Evolutionary conservation across 2,329 filamentous ascomycete genomes (phyloP).

Genomic region (Lasiodiplodia theobromae): DNA sequence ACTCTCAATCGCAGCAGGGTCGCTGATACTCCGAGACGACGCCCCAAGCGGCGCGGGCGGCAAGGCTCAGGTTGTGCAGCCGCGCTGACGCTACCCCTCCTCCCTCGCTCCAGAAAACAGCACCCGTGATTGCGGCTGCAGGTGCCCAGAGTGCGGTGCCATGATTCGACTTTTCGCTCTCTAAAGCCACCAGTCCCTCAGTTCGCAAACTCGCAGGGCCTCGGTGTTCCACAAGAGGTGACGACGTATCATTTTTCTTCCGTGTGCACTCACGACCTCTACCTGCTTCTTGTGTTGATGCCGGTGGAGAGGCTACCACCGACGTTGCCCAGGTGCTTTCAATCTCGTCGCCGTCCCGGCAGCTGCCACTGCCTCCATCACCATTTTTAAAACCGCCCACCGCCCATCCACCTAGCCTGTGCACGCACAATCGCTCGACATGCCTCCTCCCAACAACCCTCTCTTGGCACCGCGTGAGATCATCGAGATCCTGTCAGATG

Average conservation of each 20-base stretch:
- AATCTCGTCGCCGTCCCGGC: background rate
- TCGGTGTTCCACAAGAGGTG: background rate
- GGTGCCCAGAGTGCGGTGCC: background rate
- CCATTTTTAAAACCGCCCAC: background rate
- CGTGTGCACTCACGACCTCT: slow-evolving; percentile 3
- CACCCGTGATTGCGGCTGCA: slow-evolving; percentile 20
- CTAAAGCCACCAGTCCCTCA: background rate
- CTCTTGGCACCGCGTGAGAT: slow-evolving; percentile 6
- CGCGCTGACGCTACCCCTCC: slow-evolving; percentile 27
- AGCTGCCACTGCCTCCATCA: background rate
- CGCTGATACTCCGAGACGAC: background rate
- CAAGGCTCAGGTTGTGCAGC: slow-evolving; percentile 11
- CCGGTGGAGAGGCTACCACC: background rate
- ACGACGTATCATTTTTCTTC: slow-evolving; percentile 3
- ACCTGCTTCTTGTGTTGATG: background rate
- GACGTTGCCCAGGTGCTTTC: background rate
- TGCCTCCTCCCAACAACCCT: slow-evolving; percentile 8
- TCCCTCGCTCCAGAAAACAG: slow-evolving; percentile 24
- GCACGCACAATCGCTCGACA: background rate
- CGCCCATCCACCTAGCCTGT: background rate
- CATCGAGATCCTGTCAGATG: slow-evolving; percentile 20
- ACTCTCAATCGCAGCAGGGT: background rate
- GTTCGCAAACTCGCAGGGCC: background rate
- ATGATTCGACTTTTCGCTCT: background rate
- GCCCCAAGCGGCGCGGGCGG: background rate